Conservation (phyloP, 108 stramenopile genomes). For the Chaetoceros muelleri region DNA sequence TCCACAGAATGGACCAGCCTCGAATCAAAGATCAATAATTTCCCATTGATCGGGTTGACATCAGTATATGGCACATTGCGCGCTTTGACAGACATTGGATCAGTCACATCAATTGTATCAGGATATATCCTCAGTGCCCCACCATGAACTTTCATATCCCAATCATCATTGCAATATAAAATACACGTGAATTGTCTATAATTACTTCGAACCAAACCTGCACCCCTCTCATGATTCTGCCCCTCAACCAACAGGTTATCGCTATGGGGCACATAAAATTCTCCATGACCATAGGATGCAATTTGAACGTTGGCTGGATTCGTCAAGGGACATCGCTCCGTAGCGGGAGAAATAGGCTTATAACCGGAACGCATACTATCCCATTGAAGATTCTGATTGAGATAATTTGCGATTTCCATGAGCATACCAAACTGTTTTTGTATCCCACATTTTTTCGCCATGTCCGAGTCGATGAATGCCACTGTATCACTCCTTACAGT, state of each 20-base stretch:
- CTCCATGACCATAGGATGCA: constrained; percentile 23
- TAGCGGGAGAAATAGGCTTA: constrained; percentile 22
- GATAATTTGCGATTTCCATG: constrained; percentile 18
- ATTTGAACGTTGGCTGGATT: constrained; percentile 23
- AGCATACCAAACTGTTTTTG: constrained; percentile 22
- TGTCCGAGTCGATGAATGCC: constrained; percentile 14
- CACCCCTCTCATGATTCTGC: neutral
- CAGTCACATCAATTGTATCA: constrained; percentile 1
- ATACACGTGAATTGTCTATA: constrained; percentile 25
- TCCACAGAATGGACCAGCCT: constrained; percentile 30
- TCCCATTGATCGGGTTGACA: constrained; percentile 24
- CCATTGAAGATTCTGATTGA: constrained; percentile 18
- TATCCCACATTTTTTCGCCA: constrained; percentile 19
- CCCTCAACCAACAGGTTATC: constrained; percentile 9
- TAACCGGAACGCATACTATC: constrained; percentile 1
- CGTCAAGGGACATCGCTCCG: constrained; percentile 14
- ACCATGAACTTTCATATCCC: constrained; percentile 12
- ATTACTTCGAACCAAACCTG: constrained; percentile 6
- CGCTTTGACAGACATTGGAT: constrained; percentile 3
- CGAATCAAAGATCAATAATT: constrained; percentile 36
- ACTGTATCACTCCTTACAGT: constrained; percentile 21
- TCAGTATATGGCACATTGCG: constrained; percentile 8
- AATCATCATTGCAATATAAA: constrained; percentile 31
- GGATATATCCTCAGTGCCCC: constrained; percentile 27
- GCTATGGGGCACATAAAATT: constrained; percentile 26